phyloP scores from a whole-genome alignment of 2,329 filamentous ascomycete genomes.

The Fusarium continuum region DNA sequence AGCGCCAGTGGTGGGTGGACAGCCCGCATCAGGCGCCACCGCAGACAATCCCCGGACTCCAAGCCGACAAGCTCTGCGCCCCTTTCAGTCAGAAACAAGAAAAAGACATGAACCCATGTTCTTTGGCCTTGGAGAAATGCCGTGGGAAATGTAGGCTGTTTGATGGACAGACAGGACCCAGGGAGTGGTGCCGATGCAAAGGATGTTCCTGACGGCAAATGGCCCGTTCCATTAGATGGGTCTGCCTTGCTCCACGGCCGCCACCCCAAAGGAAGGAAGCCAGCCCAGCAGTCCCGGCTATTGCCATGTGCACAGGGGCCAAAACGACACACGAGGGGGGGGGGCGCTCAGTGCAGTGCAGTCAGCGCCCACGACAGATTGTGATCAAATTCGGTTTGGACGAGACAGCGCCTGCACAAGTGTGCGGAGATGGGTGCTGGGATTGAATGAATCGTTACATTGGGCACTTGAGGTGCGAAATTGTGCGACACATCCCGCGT shows the following conservation, averaged over 20 bases:
- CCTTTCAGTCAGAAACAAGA: slow-evolving; percentile 28
- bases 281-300: slow-evolving; percentile 5
- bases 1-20: slow-evolving; percentile 44
- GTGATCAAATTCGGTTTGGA: slow-evolving; percentile 24
- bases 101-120: slow-evolving; percentile 19
- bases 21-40: slow-evolving; percentile 45
- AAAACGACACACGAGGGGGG: slow-evolving; percentile 14
- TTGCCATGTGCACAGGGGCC: slow-evolving; percentile 19
- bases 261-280: slow-evolving; percentile 11
- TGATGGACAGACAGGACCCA: background rate
- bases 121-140: slow-evolving; percentile 10
- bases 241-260: slow-evolving; percentile 28
- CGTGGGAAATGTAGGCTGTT: background rate
- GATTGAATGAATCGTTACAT: slow-evolving; percentile 25
- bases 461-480: slow-evolving; percentile 20
- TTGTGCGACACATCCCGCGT: slow-evolving; percentile 36
- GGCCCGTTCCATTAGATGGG: slow-evolving; percentile 25
- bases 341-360: slow-evolving; percentile 8
- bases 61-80: slow-evolving; percentile 41
- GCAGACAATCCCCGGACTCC: slow-evolving; percentile 43
- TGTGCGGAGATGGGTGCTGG: slow-evolving; percentile 30
- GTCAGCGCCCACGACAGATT: slow-evolving; percentile 29
- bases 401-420: slow-evolving; percentile 39
- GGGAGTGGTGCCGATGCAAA: slow-evolving; percentile 6
- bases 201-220: slow-evolving; percentile 29